Evolutionary conservation across 176 grass and related monocot species (phyloP).

Genomic region (Paspalum vaginatum): DNA sequence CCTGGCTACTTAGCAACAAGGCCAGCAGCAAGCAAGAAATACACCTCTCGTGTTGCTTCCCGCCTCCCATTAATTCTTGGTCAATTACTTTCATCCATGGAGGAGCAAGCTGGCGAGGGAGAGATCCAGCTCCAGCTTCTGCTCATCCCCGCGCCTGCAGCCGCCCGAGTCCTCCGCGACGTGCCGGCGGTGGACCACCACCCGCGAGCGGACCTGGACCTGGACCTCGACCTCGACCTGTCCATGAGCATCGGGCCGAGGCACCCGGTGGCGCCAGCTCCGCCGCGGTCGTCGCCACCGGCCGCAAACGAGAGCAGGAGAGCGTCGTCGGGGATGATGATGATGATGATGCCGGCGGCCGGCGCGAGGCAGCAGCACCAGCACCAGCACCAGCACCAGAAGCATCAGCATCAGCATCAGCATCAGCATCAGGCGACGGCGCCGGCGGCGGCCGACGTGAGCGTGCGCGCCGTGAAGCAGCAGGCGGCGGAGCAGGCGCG

Average conservation of each 20-base stretch:
- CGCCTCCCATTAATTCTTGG: neutral
- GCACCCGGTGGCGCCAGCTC: conserved; percentile 16
- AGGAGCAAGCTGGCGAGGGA: conserved; percentile 55
- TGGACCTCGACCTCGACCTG: conserved; percentile 89
- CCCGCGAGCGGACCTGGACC: no score
- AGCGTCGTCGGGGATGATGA: neutral
- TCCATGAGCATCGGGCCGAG: conserved; percentile 68
- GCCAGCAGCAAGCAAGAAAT: neutral
- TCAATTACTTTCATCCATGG: conserved; percentile 67
- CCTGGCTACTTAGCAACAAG: conserved; percentile 1
- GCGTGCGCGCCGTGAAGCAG: conserved; percentile 67
- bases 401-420: conserved; percentile 27
- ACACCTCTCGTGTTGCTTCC: conserved; percentile 1
- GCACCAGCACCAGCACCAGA: conserved; percentile 7
- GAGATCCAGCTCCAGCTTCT: conserved; percentile 68
- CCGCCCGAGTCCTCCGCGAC: neutral
- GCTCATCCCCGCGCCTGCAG: conserved; percentile 50
- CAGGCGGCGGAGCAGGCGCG: conserved; percentile 87
- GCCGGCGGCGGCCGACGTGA: neutral
- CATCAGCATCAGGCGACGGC: no score
- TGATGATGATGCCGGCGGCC: neutral
- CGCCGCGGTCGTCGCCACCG: neutral
- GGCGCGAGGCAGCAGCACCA: conserved; percentile 1
- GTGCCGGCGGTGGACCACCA: conserved; percentile 31
- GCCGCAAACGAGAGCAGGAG: conserved; percentile 24